phyloP scores from a whole-genome alignment of 805 yeast genomes.

The Yarrowia hollandica region DNA sequence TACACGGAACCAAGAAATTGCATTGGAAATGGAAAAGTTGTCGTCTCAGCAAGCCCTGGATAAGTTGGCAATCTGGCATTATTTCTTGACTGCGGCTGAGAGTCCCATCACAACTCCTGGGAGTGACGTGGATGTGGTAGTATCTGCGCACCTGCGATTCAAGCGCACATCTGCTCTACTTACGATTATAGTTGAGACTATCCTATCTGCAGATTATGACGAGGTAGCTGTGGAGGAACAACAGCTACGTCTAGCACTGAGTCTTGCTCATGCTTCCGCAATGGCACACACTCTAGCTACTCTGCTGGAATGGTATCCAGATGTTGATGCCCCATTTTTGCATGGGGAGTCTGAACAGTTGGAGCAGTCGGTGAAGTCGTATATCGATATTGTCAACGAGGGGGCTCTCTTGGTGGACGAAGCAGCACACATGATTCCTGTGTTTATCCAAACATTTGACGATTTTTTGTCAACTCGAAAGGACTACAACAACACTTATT shows the following conservation, averaged over 20 bases:
- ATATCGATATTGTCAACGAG: constrained; percentile 10
- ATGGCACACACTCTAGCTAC: constrained; percentile 3
- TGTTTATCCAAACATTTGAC: background rate
- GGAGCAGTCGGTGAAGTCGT: background rate
- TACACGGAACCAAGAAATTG: constrained; percentile 34
- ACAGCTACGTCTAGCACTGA: background rate
- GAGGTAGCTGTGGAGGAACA: constrained; percentile 4
- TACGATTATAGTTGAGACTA: background rate
- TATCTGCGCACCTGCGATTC: constrained; percentile 18
- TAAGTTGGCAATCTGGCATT: constrained; percentile 36
- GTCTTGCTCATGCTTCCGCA: background rate
- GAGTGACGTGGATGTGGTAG: constrained; percentile 21
- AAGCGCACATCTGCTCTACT: background rate
- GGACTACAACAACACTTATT: background rate
- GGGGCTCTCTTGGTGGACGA: constrained; percentile 6
- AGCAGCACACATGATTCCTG: background rate
- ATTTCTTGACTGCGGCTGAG: constrained; percentile 34
- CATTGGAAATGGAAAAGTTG: constrained; percentile 35
- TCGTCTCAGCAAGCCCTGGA: constrained; percentile 36
- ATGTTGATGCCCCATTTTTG: background rate
- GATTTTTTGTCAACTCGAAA: background rate
- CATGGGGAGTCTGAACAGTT: constrained; percentile 16
- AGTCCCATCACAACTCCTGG: constrained; percentile 15
- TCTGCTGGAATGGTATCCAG: constrained; percentile 10
- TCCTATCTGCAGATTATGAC: constrained; percentile 1